These are phyloP conservation scores for Phylloporus sp. DNA, from an alignment of 768 basidiomycete species.

Conservation along the genomic window DNA sequence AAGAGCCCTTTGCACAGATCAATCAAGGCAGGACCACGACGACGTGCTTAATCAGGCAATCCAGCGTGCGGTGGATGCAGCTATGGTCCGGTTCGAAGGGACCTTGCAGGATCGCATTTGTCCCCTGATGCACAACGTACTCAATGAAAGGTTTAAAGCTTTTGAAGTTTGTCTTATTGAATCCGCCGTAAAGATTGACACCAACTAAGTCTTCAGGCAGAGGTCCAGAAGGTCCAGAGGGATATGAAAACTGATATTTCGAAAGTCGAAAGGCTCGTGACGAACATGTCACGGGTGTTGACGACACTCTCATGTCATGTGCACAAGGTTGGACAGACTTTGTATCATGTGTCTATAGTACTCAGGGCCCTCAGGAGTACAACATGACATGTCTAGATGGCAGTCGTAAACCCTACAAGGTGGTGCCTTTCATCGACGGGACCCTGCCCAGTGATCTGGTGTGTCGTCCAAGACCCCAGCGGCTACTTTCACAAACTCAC, in stretches of 20 bases:
- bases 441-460: neutral
- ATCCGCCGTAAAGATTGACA: neutral
- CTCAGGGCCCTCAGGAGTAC: neutral
- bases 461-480: no score
- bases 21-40: neutral
- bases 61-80: neutral
- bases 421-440: neutral
- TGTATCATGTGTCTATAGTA: neutral
- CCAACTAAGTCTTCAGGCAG: neutral
- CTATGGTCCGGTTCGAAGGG: neutral
- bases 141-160: neutral
- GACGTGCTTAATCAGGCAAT: neutral
- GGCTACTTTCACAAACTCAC: no score
- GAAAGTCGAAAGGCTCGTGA: neutral
- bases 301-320: neutral
- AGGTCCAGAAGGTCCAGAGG: neutral
- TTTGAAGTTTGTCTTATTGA: neutral
- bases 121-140: neutral
- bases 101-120: neutral
- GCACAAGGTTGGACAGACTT: neutral
- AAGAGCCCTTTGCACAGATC: neutral
- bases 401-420: neutral
- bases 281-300: neutral
- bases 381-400: neutral
- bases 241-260: no score